Evolutionary conservation across 2,329 filamentous ascomycete species (phyloP).

Genomic region (Volutella citrinella): DNA sequence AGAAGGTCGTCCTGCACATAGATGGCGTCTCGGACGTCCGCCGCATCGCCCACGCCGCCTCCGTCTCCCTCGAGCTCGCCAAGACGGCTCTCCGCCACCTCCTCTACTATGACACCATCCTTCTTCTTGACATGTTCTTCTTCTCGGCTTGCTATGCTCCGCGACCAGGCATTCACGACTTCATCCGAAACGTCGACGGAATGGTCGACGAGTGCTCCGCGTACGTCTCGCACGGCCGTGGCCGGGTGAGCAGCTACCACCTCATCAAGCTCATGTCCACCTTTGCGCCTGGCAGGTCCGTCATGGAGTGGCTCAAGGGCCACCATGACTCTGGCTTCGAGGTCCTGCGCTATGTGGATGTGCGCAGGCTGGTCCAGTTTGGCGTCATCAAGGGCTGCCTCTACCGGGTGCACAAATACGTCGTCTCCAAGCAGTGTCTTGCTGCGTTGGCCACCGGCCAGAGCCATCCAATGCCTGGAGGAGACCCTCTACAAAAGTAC

Average conservation of each 20-base stretch:
- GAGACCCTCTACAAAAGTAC: conserved; percentile 61
- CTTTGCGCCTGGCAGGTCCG: conserved; percentile 78
- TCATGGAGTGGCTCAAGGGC: conserved; percentile 81
- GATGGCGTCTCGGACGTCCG: conserved; percentile 89
- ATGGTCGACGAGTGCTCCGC: conserved; percentile 84
- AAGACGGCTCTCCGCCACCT: conserved; percentile 85
- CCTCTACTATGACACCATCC: conserved; percentile 86
- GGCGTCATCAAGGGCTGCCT: conserved; percentile 93
- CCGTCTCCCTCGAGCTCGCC: conserved; percentile 82
- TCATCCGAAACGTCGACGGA: conserved; percentile 69
- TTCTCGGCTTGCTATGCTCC: conserved; percentile 89
- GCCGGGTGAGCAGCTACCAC: conserved; percentile 54
- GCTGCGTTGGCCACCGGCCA: conserved; percentile 54
- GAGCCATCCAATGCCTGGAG: conserved; percentile 37
- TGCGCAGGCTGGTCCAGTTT: conserved; percentile 90
- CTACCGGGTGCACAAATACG: conserved; percentile 90
- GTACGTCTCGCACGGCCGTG: conserved; percentile 65
- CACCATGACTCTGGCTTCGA: conserved; percentile 65
- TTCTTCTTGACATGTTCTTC: conserved; percentile 92
- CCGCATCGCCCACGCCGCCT: conserved; percentile 78
- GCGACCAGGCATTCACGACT: conserved; percentile 71
- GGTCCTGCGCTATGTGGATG: conserved; percentile 74
- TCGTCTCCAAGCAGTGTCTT: conserved; percentile 65
- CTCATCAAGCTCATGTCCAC: conserved; percentile 82
- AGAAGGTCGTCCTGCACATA: conserved; percentile 78